These are phyloP conservation scores for Davidsoniella virescens DNA, from an alignment of 2,329 filamentous ascomycete species.

Conservation along the genomic window DNA sequence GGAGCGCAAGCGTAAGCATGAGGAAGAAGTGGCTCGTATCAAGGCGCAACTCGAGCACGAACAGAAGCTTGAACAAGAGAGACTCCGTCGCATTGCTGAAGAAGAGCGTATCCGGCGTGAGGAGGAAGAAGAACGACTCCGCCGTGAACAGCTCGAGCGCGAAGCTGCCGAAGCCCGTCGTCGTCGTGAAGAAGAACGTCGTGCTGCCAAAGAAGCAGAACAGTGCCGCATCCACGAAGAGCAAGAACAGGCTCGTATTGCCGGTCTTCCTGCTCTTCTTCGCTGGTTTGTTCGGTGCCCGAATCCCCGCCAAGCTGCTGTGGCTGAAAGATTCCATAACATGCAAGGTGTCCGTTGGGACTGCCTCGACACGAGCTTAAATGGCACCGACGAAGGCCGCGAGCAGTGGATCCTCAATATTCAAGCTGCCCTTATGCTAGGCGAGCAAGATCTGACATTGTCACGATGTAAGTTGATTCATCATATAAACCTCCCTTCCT, in stretches of 20 bases:
- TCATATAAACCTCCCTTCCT: background rate
- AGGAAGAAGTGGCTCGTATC: conserved; percentile 16
- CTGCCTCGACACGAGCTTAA: conserved; percentile 38
- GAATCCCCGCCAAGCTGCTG: conserved; percentile 32
- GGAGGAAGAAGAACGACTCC: conserved; percentile 31
- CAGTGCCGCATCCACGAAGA: conserved; percentile 35
- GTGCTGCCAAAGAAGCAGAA: conserved; percentile 35
- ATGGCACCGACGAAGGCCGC: conserved; percentile 37
- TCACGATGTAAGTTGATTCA: conserved; percentile 35
- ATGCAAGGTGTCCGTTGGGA: conserved; percentile 48
- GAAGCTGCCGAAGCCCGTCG: conserved; percentile 35
- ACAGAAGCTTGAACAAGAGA: conserved; percentile 24
- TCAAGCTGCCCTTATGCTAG: conserved; percentile 45
- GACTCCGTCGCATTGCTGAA: conserved; percentile 22
- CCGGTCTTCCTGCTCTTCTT: conserved; percentile 42
- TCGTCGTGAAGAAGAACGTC: conserved; percentile 32
- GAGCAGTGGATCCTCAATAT: conserved; percentile 52
- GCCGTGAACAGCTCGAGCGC: conserved; percentile 28
- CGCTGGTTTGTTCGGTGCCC: conserved; percentile 40
- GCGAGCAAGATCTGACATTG: conserved; percentile 45
- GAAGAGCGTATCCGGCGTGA: conserved; percentile 24
- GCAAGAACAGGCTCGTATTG: conserved; percentile 36
- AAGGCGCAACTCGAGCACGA: conserved; percentile 24
- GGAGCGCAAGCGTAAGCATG: conserved; percentile 16
- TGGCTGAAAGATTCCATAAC: conserved; percentile 38